Conservation (phyloP, 768 basidiomycete species). For the Xanthoconium purpureum region DNA sequence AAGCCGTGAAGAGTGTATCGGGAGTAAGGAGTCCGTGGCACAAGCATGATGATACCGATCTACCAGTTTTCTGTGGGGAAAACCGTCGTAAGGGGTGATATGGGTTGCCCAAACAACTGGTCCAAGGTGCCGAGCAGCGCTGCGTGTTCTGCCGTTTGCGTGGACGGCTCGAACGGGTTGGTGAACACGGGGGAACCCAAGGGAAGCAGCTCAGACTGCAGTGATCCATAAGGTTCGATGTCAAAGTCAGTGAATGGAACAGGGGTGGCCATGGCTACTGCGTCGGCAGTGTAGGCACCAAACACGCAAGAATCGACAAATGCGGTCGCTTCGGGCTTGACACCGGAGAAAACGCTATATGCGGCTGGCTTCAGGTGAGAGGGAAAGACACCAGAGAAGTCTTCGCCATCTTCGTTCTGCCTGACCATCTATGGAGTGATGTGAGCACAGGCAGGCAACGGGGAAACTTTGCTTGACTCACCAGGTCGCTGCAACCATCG, state of each 20-base stretch:
- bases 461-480: slow-evolving; percentile 10
- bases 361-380: slow-evolving; percentile 21
- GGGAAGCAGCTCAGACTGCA: slow-evolving; percentile 9
- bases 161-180: slow-evolving; percentile 27
- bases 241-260: slow-evolving; percentile 10
- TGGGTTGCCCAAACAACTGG: slow-evolving; percentile 30
- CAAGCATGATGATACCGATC: background rate
- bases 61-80: slow-evolving; percentile 15
- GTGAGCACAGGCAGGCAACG: slow-evolving; percentile 7
- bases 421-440: slow-evolving; percentile 4
- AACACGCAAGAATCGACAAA: slow-evolving; percentile 30
- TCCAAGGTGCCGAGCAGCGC: slow-evolving; percentile 24
- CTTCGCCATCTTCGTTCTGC: background rate
- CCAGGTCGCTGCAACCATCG: slow-evolving; percentile 15
- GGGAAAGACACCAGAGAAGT: slow-evolving; percentile 11
- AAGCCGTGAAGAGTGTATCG: background rate
- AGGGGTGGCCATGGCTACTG: slow-evolving; percentile 1
- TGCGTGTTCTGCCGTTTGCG: background rate
- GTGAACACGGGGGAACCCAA: slow-evolving; percentile 29
- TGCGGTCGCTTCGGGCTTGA: slow-evolving; percentile 29
- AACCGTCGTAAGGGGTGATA: slow-evolving; percentile 22
- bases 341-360: slow-evolving; percentile 24
- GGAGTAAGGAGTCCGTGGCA: background rate
- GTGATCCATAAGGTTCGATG: slow-evolving; percentile 4
- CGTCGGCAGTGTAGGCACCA: slow-evolving; percentile 11